A percentile compares a stretch with the other conserved stretches of the same genome.
Conservation (phyloP, 257 asterid species). For the Petunia axillaris region DNA sequence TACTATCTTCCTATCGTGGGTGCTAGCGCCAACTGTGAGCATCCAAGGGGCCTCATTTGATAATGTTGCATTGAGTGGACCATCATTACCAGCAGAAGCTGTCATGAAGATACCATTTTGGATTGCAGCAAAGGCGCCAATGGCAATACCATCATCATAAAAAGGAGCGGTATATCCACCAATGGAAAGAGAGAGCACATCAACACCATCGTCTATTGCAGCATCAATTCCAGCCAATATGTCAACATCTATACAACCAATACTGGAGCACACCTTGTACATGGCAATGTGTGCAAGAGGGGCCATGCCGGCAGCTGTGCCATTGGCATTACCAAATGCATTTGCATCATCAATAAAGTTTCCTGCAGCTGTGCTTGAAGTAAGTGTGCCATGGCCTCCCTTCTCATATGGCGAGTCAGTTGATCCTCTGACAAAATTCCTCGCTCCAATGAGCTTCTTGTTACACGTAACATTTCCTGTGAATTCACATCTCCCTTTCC, state of each 20-base stretch:
- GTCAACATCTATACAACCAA: slow-evolving; percentile 29
- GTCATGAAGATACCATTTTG: slow-evolving; percentile 40
- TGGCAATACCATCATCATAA: slow-evolving; percentile 33
- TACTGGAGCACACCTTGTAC: slow-evolving; percentile 32
- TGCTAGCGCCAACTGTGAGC: slow-evolving; percentile 47
- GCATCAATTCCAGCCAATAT: slow-evolving; percentile 42
- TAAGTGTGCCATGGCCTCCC: slow-evolving; percentile 40
- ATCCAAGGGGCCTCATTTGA: slow-evolving; percentile 51
- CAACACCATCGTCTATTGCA: slow-evolving; percentile 45
- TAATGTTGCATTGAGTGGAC: slow-evolving; percentile 27
- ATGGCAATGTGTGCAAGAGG: slow-evolving; percentile 41
- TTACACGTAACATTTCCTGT: slow-evolving; percentile 17
- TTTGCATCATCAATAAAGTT: slow-evolving; percentile 34
- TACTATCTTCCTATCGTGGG: slow-evolving; percentile 32
- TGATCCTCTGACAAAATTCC: slow-evolving; percentile 4
- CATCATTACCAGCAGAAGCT: slow-evolving; percentile 39
- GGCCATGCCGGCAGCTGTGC: slow-evolving; percentile 43
- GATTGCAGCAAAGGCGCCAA: slow-evolving; percentile 39
- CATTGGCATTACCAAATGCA: slow-evolving; percentile 33
- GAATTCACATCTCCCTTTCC: slow-evolving; percentile 42
- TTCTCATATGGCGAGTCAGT: slow-evolving; percentile 11
- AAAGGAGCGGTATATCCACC: slow-evolving; percentile 27
- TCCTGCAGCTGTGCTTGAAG: slow-evolving; percentile 40
- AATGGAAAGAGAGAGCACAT: slow-evolving; percentile 38
- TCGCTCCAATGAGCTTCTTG: slow-evolving; percentile 44